phyloP scores from a whole-genome alignment of 148 eudicot genomes.

The Cornus controversa region DNA sequence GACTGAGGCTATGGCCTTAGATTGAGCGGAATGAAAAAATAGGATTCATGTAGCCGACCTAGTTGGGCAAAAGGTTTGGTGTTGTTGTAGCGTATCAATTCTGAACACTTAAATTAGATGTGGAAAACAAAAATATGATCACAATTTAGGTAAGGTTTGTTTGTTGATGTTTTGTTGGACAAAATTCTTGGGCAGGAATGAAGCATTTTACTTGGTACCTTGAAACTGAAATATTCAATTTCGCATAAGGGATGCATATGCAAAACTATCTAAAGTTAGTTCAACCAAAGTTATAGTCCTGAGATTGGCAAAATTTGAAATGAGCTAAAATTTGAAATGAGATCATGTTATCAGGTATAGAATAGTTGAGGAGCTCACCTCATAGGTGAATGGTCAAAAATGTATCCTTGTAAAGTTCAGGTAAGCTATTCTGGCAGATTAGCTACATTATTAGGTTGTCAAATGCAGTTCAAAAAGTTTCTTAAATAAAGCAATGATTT shows the following conservation, averaged over 20 bases:
- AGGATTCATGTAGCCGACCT: too few species aligned
- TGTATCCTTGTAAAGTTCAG: background rate
- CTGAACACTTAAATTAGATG: background rate
- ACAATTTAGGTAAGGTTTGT: background rate
- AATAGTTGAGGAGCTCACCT: background rate
- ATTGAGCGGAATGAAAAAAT: too few species aligned
- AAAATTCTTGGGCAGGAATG: background rate
- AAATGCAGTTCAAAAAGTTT: background rate
- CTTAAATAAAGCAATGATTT: background rate
- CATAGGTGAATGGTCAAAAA: too few species aligned
- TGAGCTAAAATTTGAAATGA: background rate
- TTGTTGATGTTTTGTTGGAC: background rate
- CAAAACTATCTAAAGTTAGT: background rate
- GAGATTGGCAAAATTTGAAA: background rate
- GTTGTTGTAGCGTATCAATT: too few species aligned
- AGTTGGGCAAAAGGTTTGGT: too few species aligned
- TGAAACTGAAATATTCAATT: background rate
- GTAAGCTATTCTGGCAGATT: background rate
- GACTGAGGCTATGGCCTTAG: too few species aligned
- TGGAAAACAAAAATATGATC: background rate
- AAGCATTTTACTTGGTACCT: background rate
- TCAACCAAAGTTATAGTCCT: background rate
- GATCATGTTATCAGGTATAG: background rate
- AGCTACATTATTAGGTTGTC: background rate
- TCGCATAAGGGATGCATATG: too few species aligned